Conservation (phyloP, 805 yeast species). For the Cyberlindnera suaveolens region DNA sequence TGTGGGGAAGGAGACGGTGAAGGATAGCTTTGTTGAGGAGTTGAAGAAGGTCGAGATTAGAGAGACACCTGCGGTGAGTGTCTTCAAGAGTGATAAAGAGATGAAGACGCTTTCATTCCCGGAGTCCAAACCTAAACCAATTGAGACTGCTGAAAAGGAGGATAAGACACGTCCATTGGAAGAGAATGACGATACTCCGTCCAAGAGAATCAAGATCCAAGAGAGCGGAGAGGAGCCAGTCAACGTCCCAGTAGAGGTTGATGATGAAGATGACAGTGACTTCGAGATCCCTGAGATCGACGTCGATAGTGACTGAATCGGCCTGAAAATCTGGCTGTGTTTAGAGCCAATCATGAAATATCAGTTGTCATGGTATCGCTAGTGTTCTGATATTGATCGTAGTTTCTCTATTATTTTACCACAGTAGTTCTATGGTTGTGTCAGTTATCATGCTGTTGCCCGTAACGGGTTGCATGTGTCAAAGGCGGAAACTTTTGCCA, state of each 20-base stretch:
- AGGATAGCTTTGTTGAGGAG: constrained; percentile 13
- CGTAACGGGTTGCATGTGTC: no score
- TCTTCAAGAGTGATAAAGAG: constrained; percentile 22
- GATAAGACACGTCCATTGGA: constrained; percentile 18
- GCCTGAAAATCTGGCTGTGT: constrained; percentile 14
- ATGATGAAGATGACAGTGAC: constrained; percentile 34
- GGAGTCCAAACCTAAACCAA: neutral
- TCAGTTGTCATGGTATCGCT: no score
- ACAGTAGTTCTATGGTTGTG: no score
- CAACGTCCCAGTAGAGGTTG: constrained; percentile 10
- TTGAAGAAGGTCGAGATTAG: constrained; percentile 8
- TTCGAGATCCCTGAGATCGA: constrained; percentile 45
- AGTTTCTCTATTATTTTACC: no score
- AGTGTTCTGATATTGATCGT: no score
- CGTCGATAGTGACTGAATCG: constrained; percentile 28
- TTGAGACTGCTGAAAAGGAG: constrained; percentile 1
- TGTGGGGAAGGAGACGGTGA: constrained; percentile 5
- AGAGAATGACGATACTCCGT: constrained; percentile 19
- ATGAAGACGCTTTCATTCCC: constrained; percentile 20
- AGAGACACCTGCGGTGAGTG: constrained; percentile 2
- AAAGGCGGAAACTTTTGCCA: no score
- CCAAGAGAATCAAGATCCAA: constrained; percentile 20
- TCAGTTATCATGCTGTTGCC: no score
- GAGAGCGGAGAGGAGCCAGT: constrained; percentile 1
- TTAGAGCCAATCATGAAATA: neutral